Percentiles rank a stretch among this genome's conserved stretches.
Conservation (phyloP, 345 rosid genomes). For the Turritis glabra region DNA sequence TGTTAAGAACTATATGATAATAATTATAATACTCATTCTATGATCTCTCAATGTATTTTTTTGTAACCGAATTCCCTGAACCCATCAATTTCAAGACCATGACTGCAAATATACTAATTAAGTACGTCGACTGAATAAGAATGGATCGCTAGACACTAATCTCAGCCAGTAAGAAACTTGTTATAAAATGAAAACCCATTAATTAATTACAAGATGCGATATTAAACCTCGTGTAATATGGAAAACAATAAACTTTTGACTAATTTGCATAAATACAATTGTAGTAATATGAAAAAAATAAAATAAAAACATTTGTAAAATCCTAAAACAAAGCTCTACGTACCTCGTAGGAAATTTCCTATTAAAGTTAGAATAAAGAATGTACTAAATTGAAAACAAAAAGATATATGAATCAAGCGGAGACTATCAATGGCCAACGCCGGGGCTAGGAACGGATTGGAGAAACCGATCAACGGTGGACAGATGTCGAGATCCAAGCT, state of each 20-base stretch:
- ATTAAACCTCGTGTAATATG: not conserved
- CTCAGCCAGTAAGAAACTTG: slow-evolving; percentile 5
- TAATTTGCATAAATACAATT: not conserved
- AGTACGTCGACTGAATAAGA: slow-evolving; percentile 1
- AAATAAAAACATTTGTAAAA: not conserved
- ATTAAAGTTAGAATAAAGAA: slow-evolving; percentile 24
- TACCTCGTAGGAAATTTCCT: slow-evolving; percentile 15
- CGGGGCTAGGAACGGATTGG: slow-evolving; percentile 85
- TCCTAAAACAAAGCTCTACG: not conserved
- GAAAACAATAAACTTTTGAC: not conserved
- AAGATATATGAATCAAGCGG: not conserved
- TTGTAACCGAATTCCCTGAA: not conserved
- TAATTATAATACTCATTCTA: not conserved
- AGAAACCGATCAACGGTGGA: slow-evolving; percentile 60
- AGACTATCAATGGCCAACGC: slow-evolving; percentile 58
- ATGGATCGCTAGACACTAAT: not conserved
- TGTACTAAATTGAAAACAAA: slow-evolving; percentile 1
- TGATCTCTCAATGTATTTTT: not conserved
- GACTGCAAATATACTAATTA: not conserved
- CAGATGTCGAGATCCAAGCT: slow-evolving; percentile 64
- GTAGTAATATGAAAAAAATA: not conserved
- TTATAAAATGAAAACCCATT: not conserved
- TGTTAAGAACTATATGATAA: not conserved
- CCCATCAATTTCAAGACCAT: not conserved
- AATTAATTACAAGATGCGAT: not conserved